Percentiles rank a stretch among this genome's conserved stretches.
phyloP scores from a whole-genome alignment of 768 basidiomycete genomes.

The Suillus occidentalis region DNA sequence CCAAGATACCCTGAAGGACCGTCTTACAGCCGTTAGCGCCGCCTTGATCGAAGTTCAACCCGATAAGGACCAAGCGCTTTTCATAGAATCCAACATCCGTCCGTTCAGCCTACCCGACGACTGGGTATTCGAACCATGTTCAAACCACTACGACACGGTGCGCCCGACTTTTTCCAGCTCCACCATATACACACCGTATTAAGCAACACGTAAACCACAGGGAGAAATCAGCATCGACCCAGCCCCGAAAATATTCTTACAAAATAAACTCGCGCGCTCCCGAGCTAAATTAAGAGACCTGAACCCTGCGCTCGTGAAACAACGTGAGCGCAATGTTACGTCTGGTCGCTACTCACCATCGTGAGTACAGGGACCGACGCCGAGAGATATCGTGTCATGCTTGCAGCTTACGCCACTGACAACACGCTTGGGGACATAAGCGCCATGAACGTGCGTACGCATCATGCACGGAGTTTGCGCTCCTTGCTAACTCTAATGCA shows the following conservation, averaged over 20 bases:
- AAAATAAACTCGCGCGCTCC: constrained; percentile 69
- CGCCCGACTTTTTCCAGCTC: constrained; percentile 20
- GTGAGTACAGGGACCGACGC: constrained; percentile 49
- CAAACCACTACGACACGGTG: constrained; percentile 75
- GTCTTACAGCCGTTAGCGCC: constrained; percentile 44
- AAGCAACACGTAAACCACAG: constrained; percentile 13
- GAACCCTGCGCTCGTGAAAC: constrained; percentile 52
- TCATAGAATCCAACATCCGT: constrained; percentile 69
- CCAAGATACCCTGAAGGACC: constrained; percentile 56
- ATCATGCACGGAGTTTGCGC: constrained; percentile 1
- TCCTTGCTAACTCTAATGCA: constrained; percentile 27
- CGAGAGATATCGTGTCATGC: constrained; percentile 46
- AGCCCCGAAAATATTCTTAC: constrained; percentile 73
- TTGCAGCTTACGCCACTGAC: constrained; percentile 44
- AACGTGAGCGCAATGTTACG: constrained; percentile 46
- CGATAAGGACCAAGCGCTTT: constrained; percentile 64
- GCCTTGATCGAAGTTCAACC: constrained; percentile 56
- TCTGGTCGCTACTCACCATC: constrained; percentile 10
- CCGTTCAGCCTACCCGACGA: constrained; percentile 64
- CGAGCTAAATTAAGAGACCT: constrained; percentile 66
- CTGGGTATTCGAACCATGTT: constrained; percentile 76
- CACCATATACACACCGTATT: background rate
- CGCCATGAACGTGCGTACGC: constrained; percentile 20
- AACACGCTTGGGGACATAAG: constrained; percentile 59
- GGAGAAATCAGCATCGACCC: constrained; percentile 61